Conservation (phyloP, 2,329 filamentous ascomycete species). For the Trichoderma sp. region DNA sequence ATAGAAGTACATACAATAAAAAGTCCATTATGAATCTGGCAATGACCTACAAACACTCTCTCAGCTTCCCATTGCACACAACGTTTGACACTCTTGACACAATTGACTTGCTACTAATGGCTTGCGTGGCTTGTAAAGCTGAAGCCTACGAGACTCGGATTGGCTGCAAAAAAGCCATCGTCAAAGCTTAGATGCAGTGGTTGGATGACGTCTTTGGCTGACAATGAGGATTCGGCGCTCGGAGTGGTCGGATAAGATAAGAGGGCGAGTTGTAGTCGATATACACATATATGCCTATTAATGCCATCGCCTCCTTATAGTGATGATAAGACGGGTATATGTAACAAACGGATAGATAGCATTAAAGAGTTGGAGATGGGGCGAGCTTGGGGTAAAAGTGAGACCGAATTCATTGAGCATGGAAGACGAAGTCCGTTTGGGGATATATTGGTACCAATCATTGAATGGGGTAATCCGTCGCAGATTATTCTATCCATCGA, state of each 20-base stretch:
- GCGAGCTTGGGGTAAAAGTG: not conserved
- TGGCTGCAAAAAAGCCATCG: not conserved
- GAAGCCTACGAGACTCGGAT: not conserved
- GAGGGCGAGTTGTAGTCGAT: not conserved
- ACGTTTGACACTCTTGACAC: not conserved
- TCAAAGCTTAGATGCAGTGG: not conserved
- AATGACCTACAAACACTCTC: not conserved
- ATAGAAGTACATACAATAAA: not conserved
- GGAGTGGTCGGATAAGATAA: not conserved
- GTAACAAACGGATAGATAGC: not conserved
- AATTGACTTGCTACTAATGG: not conserved
- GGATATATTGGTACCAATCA: not conserved
- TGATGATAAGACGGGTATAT: not conserved
- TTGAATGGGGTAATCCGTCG: not conserved
- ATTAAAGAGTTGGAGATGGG: not conserved
- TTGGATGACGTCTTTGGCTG: not conserved
- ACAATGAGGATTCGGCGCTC: not conserved
- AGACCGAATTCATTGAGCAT: not conserved
- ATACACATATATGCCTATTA: not conserved
- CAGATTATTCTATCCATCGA: not conserved
- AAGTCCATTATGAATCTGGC: constrained; percentile 5
- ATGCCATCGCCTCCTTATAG: fast-evolving
- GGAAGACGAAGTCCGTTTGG: not conserved
- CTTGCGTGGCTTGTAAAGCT: not conserved
- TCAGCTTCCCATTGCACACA: not conserved